phyloP scores from a whole-genome alignment of 208 protist genomes.

The Crithidia acanthocephali region DNA sequence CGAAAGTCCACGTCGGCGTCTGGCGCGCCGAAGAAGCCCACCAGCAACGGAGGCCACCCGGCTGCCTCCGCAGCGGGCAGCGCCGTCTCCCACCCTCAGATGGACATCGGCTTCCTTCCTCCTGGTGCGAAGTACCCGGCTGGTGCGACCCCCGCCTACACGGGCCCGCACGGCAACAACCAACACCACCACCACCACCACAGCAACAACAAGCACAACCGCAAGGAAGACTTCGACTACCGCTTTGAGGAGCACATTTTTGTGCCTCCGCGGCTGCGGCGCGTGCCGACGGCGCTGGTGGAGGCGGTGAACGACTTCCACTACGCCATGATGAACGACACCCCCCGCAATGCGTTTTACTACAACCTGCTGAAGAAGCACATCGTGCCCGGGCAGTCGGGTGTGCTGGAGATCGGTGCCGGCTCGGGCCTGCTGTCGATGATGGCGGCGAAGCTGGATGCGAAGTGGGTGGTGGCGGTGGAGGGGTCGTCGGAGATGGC shows the following conservation, averaged over 20 bases:
- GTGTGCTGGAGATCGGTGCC: slow-evolving; percentile 93
- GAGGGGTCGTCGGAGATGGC: slow-evolving; percentile 90
- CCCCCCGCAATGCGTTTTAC: slow-evolving; percentile 91
- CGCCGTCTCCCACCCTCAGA: slow-evolving; percentile 25
- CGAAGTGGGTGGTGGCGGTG: slow-evolving; percentile 92
- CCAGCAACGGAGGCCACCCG: neutral
- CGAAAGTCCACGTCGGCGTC: neutral
- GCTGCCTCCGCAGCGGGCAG: neutral
- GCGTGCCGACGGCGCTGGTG: slow-evolving; percentile 67
- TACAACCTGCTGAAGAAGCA: slow-evolving; percentile 72
- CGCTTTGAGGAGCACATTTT: slow-evolving; percentile 76
- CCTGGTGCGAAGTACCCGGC: slow-evolving; percentile 44
- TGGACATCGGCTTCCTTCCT: slow-evolving; percentile 53
- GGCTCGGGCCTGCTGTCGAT: slow-evolving; percentile 91
- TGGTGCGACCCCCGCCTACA: neutral
- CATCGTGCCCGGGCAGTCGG: slow-evolving; percentile 77
- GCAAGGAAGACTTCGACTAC: slow-evolving; percentile 59
- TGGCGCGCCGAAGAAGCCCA: neutral
- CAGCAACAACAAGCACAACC: slow-evolving; percentile 6
- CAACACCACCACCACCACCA: neutral
- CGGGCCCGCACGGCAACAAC: slow-evolving; percentile 3
- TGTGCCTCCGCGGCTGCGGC: slow-evolving; percentile 70
- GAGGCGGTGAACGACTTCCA: slow-evolving; percentile 95
- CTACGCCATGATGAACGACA: slow-evolving; percentile 95
- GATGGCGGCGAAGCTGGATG: slow-evolving; percentile 90